A percentile compares a stretch with the other conserved stretches of the same genome.
These are phyloP conservation scores for Phytopythium mirpurense DNA, from an alignment of 352 stramenopile species.

Conservation along the genomic window DNA sequence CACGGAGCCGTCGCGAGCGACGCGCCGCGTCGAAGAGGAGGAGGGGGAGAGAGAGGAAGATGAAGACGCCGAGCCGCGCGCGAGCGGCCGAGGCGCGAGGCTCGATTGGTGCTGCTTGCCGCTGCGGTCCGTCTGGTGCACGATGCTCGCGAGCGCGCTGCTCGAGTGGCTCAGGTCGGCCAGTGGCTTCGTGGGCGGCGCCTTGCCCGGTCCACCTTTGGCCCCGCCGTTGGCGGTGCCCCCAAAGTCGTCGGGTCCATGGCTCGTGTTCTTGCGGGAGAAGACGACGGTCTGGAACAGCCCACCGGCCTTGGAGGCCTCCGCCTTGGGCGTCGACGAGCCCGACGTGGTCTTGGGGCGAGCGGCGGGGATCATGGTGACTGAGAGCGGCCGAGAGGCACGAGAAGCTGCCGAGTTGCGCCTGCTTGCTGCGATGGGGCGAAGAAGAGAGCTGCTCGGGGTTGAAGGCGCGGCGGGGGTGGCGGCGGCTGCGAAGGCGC, in stretches of 20 bases:
- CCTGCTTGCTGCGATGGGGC: neutral
- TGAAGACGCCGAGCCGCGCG: neutral
- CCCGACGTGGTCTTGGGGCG: constrained; percentile 3
- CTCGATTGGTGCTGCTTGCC: constrained; percentile 38
- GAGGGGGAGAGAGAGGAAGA: no score
- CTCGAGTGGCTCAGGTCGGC: constrained; percentile 21
- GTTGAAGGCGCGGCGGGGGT: neutral
- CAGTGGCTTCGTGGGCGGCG: constrained; percentile 34
- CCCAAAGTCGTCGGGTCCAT: constrained; percentile 31
- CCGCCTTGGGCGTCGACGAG: constrained; percentile 20
- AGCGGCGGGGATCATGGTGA: neutral
- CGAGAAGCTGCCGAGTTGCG: neutral
- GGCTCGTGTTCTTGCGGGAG: constrained; percentile 52
- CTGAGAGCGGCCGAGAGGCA: neutral
- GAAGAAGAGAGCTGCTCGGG: neutral
- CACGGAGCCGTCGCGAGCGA: constrained; percentile 19
- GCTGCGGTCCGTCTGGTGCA: constrained; percentile 60
- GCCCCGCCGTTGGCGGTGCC: neutral
- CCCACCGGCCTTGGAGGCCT: constrained; percentile 20
- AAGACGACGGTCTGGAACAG: constrained; percentile 67
- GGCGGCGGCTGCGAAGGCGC: neutral
- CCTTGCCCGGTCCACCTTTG: constrained; percentile 13
- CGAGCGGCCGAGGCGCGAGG: constrained; percentile 9
- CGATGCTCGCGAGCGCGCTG: constrained; percentile 47
- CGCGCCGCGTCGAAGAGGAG: constrained; percentile 10